phyloP scores from a whole-genome alignment of 345 rosid genomes.

The Microcos paniculata region DNA sequence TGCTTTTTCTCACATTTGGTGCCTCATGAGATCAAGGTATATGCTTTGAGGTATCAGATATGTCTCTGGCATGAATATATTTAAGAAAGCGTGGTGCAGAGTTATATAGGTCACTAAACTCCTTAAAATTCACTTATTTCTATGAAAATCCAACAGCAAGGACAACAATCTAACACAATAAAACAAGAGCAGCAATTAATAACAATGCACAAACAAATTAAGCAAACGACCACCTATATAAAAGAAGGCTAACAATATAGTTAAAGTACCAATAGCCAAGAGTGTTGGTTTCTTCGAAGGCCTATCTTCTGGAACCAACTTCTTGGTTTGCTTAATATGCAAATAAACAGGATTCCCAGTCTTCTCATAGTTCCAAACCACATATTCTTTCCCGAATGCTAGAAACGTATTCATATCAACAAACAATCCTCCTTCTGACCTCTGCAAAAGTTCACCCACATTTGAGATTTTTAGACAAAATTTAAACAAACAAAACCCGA shows the following conservation, averaged over 20 bases:
- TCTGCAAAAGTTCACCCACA: slow-evolving; percentile 51
- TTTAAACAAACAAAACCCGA: neutral
- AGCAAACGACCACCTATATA: neutral
- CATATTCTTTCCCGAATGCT: slow-evolving; percentile 87
- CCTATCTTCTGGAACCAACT: slow-evolving; percentile 77
- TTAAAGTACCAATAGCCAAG: slow-evolving; percentile 76
- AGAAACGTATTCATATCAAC: slow-evolving; percentile 87
- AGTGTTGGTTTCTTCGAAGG: slow-evolving; percentile 88
- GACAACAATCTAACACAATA: neutral
- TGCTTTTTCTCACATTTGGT: neutral
- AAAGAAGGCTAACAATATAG: neutral
- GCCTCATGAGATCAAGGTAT: neutral
- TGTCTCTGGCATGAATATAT: neutral
- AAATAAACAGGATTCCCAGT: slow-evolving; percentile 87
- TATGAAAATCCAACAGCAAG: neutral
- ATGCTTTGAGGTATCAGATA: neutral
- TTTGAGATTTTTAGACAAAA: neutral
- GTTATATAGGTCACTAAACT: neutral
- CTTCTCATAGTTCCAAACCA: slow-evolving; percentile 88
- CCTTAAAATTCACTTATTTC: neutral
- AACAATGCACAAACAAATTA: neutral
- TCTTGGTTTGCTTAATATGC: slow-evolving; percentile 76
- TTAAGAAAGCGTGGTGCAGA: neutral
- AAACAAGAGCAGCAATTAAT: neutral
- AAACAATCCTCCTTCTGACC: slow-evolving; percentile 88